Evolutionary conservation across 2,329 filamentous ascomycete genomes (phyloP).

Genomic region (Penicillium sp.): DNA sequence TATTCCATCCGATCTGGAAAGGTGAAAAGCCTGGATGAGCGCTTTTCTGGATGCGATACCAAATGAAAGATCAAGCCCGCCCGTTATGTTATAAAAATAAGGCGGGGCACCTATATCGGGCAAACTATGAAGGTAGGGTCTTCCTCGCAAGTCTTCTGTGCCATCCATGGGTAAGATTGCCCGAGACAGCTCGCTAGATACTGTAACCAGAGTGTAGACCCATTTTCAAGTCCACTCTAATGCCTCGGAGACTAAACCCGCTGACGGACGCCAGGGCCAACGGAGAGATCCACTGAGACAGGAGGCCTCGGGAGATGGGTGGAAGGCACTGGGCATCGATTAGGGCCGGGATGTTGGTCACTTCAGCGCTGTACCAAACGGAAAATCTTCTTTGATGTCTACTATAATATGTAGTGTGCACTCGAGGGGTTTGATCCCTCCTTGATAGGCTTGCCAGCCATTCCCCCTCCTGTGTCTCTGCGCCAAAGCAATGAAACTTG

Average conservation of each 20-base stretch:
- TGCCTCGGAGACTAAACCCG: conserved; percentile 5
- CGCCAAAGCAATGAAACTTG: neutral
- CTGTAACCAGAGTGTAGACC: neutral
- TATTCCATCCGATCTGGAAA: too few species aligned
- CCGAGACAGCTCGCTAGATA: neutral
- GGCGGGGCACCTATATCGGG: too few species aligned
- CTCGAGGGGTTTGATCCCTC: neutral
- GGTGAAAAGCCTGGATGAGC: neutral
- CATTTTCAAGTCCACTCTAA: conserved; percentile 2
- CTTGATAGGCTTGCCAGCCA: neutral
- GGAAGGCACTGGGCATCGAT: neutral
- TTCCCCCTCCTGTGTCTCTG: neutral
- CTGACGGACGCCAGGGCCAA: conserved; percentile 6
- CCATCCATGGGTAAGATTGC: conserved; percentile 3
- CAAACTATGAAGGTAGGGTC: neutral
- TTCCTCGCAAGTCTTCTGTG: neutral
- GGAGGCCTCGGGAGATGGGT: neutral
- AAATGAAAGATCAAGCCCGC: too few species aligned
- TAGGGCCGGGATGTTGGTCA: neutral
- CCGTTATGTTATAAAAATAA: too few species aligned
- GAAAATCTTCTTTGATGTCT: neutral
- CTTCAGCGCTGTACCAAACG: neutral
- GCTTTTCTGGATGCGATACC: too few species aligned
- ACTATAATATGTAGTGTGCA: too few species aligned
- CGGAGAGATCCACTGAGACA: conserved; percentile 4